Conservation (phyloP, 495 filamentous ascomycete genomes). For the Aspergillus steynii region DNA sequence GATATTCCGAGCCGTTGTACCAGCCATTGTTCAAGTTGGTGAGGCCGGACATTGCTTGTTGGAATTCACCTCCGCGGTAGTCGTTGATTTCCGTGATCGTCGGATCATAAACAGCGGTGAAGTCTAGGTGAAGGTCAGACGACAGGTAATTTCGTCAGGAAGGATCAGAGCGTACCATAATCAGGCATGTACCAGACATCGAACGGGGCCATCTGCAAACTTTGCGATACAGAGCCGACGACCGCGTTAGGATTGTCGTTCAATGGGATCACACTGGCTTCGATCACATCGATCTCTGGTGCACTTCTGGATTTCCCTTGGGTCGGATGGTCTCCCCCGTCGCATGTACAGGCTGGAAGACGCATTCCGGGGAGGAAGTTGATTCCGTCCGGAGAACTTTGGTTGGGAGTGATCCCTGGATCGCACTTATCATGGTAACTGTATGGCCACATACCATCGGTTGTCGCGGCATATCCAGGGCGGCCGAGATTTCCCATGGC, state of each 20-base stretch:
- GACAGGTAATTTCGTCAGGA: neutral
- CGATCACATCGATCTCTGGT: slow-evolving; percentile 76
- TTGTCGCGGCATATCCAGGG: slow-evolving; percentile 67
- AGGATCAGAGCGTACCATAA: slow-evolving; percentile 43
- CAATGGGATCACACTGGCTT: slow-evolving; percentile 62
- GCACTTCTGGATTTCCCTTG: slow-evolving; percentile 70
- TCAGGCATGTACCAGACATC: slow-evolving; percentile 78
- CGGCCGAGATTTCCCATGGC: slow-evolving; percentile 74
- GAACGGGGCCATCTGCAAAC: slow-evolving; percentile 72
- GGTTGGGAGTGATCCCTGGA: slow-evolving; percentile 75
- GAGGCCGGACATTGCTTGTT: slow-evolving; percentile 73
- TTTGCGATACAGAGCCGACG: slow-evolving; percentile 68
- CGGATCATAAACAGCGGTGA: slow-evolving; percentile 62
- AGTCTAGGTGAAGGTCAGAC: slow-evolving; percentile 37
- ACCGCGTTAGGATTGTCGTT: slow-evolving; percentile 44
- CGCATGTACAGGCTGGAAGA: slow-evolving; percentile 69
- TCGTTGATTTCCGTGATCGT: slow-evolving; percentile 61
- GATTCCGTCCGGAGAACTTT: slow-evolving; percentile 66
- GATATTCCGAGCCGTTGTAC: slow-evolving; percentile 74
- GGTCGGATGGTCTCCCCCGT: slow-evolving; percentile 64
- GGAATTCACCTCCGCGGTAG: slow-evolving; percentile 68
- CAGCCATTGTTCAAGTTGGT: slow-evolving; percentile 73
- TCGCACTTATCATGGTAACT: slow-evolving; percentile 74
- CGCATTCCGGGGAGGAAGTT: slow-evolving; percentile 74
- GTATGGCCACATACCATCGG: slow-evolving; percentile 79